These are phyloP conservation scores for Aspergillus sp. DNA, from an alignment of 2,329 filamentous ascomycete genomes.

Conservation along the genomic window DNA sequence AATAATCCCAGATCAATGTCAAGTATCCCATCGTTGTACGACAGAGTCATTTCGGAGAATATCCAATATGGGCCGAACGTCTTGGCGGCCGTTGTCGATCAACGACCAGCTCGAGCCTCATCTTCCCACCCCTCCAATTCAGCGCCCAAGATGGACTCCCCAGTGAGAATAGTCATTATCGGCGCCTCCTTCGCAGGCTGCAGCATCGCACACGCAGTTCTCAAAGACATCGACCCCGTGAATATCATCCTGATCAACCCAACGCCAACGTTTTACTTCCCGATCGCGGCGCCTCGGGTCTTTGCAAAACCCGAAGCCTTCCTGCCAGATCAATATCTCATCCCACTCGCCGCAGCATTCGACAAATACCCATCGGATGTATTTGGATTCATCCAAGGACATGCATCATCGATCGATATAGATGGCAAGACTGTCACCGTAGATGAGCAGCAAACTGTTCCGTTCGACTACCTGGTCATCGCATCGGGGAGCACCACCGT, in stretches of 20 bases:
- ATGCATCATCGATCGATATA: slow-evolving; percentile 47
- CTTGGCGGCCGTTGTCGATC: background rate
- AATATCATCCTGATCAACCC: slow-evolving; percentile 56
- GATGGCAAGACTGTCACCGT: slow-evolving; percentile 45
- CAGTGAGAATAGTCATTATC: slow-evolving; percentile 25
- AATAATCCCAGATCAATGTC: too few relatives aligned
- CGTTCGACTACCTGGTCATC: slow-evolving; percentile 56
- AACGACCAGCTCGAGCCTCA: too few relatives aligned
- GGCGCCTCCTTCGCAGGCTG: slow-evolving; percentile 39
- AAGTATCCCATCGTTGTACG: too few relatives aligned
- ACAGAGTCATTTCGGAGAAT: too few relatives aligned
- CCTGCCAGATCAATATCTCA: slow-evolving; percentile 47
- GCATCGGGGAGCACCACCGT: slow-evolving; percentile 53
- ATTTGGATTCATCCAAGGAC: slow-evolving; percentile 52
- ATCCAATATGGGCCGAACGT: background rate
- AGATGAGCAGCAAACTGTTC: slow-evolving; percentile 21
- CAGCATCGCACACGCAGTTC: slow-evolving; percentile 34
- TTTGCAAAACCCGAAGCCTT: slow-evolving; percentile 50
- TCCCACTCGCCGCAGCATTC: slow-evolving; percentile 51
- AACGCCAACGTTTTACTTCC: slow-evolving; percentile 53
- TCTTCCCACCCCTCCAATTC: background rate
- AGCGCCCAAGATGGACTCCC: background rate
- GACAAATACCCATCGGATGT: slow-evolving; percentile 46
- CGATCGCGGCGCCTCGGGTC: slow-evolving; percentile 53
- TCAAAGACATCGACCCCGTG: slow-evolving; percentile 31